These are phyloP conservation scores for Echium plantagineum DNA, from an alignment of 257 asterid genomes.

Conservation along the genomic window DNA sequence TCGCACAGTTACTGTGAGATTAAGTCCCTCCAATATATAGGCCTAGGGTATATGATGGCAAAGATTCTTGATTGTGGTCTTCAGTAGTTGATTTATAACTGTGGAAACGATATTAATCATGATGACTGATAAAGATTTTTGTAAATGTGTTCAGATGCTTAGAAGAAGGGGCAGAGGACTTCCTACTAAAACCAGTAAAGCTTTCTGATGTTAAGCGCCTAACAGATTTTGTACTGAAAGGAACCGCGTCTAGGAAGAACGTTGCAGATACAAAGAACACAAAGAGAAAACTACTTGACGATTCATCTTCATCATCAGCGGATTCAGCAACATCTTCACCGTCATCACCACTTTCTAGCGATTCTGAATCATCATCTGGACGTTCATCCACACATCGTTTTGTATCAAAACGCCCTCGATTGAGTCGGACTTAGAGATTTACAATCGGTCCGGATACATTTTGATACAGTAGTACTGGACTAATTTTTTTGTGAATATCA, in stretches of 20 bases:
- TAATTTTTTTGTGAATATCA: background rate
- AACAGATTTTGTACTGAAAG: conserved; percentile 35
- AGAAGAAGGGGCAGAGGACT: conserved; percentile 87
- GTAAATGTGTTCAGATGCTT: conserved; percentile 33
- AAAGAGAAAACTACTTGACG: conserved; percentile 36
- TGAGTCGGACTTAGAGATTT: background rate
- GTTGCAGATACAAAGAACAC: conserved; percentile 12
- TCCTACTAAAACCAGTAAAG: conserved; percentile 74
- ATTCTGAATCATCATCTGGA: background rate
- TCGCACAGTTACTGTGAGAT: background rate
- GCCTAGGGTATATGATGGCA: background rate
- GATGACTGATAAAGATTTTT: conserved; percentile 1
- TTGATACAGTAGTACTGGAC: background rate
- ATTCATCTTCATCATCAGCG: conserved; percentile 1
- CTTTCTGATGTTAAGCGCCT: conserved; percentile 63
- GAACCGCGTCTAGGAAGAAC: conserved; percentile 12
- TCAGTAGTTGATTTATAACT: background rate
- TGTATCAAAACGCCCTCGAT: background rate
- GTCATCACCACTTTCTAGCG: background rate
- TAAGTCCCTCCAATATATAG: background rate
- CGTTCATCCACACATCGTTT: background rate
- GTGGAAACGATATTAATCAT: background rate
- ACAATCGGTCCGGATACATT: background rate
- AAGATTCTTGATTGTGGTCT: background rate
- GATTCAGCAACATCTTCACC: background rate